These are phyloP conservation scores for Dalechampia spathulata DNA, from an alignment of 441 rosid genomes.

Conservation along the genomic window DNA sequence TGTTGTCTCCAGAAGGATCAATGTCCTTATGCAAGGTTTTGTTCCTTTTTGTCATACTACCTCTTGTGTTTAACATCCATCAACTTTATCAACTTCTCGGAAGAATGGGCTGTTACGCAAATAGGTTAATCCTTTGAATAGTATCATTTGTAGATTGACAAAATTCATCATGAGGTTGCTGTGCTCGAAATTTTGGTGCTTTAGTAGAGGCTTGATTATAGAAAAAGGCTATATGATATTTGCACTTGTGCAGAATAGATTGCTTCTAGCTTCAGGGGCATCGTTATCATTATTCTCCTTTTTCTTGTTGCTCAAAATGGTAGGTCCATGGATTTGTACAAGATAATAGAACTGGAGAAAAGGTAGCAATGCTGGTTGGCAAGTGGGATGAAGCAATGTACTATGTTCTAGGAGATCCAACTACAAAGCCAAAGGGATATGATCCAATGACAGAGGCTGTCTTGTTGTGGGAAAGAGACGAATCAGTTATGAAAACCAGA, in stretches of 20 bases:
- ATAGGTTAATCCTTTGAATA: too few relatives aligned
- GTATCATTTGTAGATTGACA: too few relatives aligned
- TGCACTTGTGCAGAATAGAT: not conserved
- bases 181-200: not conserved
- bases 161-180: not conserved
- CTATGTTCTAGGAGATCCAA: conserved; percentile 84
- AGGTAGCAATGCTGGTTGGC: conserved; percentile 85
- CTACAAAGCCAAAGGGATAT: conserved; percentile 79
- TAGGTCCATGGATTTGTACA: conserved; percentile 97
- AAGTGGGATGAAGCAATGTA: conserved; percentile 99
- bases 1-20: too few relatives aligned
- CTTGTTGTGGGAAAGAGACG: conserved; percentile 84
- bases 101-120: too few relatives aligned
- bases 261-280: not conserved
- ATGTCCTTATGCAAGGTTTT: too few relatives aligned
- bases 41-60: too few relatives aligned
- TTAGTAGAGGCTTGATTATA: not conserved
- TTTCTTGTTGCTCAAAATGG: not conserved
- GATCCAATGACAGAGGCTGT: conserved; percentile 95
- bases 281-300: not conserved
- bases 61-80: too few relatives aligned
- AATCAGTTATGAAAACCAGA: conserved; percentile 67
- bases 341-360: conserved; percentile 88
- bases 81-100: too few relatives aligned
- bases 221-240: not conserved